Evolutionary conservation across 257 asterid species (phyloP).

Genomic region (Lycium ferocissimum): DNA sequence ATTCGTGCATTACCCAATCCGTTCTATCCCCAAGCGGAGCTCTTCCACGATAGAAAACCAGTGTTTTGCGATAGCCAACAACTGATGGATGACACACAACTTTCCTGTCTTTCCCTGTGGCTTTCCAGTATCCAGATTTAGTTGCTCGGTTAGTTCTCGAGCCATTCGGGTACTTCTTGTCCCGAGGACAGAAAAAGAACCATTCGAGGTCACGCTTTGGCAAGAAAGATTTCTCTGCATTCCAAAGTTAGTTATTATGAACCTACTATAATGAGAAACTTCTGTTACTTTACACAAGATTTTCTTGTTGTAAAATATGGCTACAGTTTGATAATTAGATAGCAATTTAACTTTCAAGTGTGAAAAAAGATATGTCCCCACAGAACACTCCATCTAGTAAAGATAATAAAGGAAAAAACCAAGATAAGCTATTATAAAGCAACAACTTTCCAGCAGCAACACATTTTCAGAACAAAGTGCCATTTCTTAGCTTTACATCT

Average conservation of each 20-base stretch:
- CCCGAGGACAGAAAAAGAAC: constrained; percentile 61
- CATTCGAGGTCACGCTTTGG: constrained; percentile 60
- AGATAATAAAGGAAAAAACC: constrained; percentile 30
- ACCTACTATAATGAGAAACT: background rate
- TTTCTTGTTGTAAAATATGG: background rate
- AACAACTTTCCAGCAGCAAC: constrained; percentile 31
- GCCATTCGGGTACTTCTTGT: constrained; percentile 61
- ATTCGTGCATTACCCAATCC: constrained; percentile 63
- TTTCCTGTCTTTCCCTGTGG: constrained; percentile 60
- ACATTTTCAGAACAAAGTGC: background rate
- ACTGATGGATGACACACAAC: constrained; percentile 48
- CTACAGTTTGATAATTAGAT: background rate
- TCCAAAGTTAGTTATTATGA: background rate
- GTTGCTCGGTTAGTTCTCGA: constrained; percentile 62
- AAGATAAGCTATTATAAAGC: constrained; percentile 32
- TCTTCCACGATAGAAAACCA: constrained; percentile 59
- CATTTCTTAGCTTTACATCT: background rate
- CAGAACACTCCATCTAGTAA: constrained; percentile 23
- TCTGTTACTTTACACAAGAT: background rate
- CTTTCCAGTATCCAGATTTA: constrained; percentile 64
- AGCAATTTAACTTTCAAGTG: background rate
- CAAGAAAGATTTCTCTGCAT: constrained; percentile 61
- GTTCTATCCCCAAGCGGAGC: constrained; percentile 63
- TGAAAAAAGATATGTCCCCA: constrained; percentile 42
- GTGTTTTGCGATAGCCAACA: constrained; percentile 54